These are phyloP conservation scores for Ogataea paraovalis DNA, from an alignment of 805 yeast species.

Conservation along the genomic window DNA sequence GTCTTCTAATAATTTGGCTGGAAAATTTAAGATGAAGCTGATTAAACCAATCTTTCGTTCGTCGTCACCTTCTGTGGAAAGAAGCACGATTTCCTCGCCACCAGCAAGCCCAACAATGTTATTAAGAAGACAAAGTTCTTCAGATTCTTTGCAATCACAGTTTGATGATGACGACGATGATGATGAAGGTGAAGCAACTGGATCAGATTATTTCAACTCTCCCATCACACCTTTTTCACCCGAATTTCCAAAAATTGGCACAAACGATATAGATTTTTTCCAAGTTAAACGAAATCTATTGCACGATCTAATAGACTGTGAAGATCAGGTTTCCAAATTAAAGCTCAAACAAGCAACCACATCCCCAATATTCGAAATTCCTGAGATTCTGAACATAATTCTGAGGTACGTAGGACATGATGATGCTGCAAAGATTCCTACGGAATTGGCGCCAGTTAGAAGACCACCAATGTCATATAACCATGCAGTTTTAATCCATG, in stretches of 20 bases:
- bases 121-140: neutral
- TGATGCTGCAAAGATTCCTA: constrained; percentile 46
- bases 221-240: neutral
- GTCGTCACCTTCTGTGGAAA: constrained; percentile 32
- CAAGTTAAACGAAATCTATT: constrained; percentile 8
- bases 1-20: constrained; percentile 9
- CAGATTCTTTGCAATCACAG: constrained; percentile 9
- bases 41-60: constrained; percentile 26
- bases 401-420: constrained; percentile 57
- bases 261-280: constrained; percentile 9
- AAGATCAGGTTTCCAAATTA: constrained; percentile 13
- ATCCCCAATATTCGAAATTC: constrained; percentile 57
- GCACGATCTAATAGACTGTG: constrained; percentile 15
- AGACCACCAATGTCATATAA: constrained; percentile 65
- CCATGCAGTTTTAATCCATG: constrained; percentile 65
- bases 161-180: constrained; percentile 1
- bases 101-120: constrained; percentile 4
- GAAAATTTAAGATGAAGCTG: constrained; percentile 14
- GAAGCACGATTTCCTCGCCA: constrained; percentile 3
- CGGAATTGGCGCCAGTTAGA: constrained; percentile 54
- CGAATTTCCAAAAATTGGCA: neutral
- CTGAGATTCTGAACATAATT: constrained; percentile 68
- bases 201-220: neutral
- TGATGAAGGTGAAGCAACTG: neutral
- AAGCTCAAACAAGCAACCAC: neutral